Conservation (phyloP, 1,284 basidiomycete species). For the Fomitopsis betulina region DNA sequence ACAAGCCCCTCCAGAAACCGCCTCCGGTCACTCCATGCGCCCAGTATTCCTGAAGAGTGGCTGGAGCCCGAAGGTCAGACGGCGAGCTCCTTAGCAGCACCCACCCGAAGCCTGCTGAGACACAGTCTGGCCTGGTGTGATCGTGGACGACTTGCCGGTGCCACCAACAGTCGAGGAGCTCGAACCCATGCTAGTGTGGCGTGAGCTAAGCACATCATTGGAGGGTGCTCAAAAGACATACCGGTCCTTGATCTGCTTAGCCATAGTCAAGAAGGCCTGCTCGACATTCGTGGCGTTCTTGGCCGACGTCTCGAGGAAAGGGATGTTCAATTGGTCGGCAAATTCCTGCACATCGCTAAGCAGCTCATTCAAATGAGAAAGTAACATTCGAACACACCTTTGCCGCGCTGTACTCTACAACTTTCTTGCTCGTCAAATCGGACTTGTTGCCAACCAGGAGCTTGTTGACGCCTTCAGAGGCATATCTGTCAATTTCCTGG, state of each 20-base stretch:
- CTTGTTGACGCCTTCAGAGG: constrained; percentile 98
- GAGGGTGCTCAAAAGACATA: constrained; percentile 27
- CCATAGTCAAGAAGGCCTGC: constrained; percentile 99
- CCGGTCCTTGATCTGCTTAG: constrained; percentile 98
- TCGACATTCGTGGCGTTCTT: constrained; percentile 99
- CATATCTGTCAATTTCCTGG: constrained; percentile 98
- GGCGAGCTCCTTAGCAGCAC: constrained; percentile 55
- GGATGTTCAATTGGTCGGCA: constrained; percentile 91
- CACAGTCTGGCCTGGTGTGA: constrained; percentile 74
- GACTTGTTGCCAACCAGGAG: constrained; percentile 98
- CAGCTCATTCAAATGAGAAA: background rate
- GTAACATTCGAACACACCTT: constrained; percentile 53
- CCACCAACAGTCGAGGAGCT: constrained; percentile 67
- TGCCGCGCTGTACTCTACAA: constrained; percentile 95
- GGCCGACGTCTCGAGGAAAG: constrained; percentile 98
- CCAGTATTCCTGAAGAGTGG: constrained; percentile 9
- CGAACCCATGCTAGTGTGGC: constrained; percentile 65
- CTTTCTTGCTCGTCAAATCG: constrained; percentile 97
- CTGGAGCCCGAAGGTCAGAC: constrained; percentile 3
- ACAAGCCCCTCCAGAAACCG: constrained; percentile 16
- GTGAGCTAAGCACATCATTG: constrained; percentile 4
- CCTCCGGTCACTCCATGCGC: constrained; percentile 11
- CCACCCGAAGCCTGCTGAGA: constrained; percentile 69
- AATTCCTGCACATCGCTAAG: constrained; percentile 63
- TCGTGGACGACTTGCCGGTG: constrained; percentile 63